Conservation (phyloP, 371 early-diverging fungal species). For the Syncephalis fuscata region DNA sequence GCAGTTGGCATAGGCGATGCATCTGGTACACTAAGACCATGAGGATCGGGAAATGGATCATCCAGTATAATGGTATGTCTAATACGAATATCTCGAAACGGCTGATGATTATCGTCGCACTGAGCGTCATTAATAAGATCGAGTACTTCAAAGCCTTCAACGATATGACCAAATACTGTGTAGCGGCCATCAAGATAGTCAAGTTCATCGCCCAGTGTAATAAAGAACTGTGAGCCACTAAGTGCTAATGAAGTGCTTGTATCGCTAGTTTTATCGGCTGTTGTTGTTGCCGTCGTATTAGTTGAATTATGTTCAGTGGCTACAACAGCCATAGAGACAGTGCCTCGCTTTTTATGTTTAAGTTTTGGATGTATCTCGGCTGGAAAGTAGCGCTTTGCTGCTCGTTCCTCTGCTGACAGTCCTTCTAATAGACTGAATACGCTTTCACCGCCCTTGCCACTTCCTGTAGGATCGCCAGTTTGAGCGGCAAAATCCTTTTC, state of each 20-base stretch:
- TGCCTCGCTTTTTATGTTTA: slow-evolving; percentile 70
- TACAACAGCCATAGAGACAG: slow-evolving; percentile 72
- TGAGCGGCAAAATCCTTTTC: slow-evolving; percentile 80
- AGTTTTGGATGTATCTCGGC: slow-evolving; percentile 74
- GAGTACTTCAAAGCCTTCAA: slow-evolving; percentile 83
- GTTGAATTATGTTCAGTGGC: too few species aligned
- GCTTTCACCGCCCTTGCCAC: slow-evolving; percentile 65
- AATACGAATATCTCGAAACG: slow-evolving; percentile 78
- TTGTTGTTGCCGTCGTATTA: too few species aligned
- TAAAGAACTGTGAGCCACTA: slow-evolving; percentile 89
- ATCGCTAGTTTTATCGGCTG: too few species aligned
- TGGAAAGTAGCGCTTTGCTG: slow-evolving; percentile 38
- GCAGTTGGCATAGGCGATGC: slow-evolving; percentile 68
- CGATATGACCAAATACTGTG: slow-evolving; percentile 92
- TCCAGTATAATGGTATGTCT: slow-evolving; percentile 86
- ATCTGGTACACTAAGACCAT: slow-evolving; percentile 46
- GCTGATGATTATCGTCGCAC: slow-evolving; percentile 58
- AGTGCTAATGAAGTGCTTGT: slow-evolving; percentile 25
- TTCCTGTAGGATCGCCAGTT: slow-evolving; percentile 73
- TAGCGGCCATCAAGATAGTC: slow-evolving; percentile 94
- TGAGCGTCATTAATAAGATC: slow-evolving; percentile 61
- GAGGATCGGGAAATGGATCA: slow-evolving; percentile 86
- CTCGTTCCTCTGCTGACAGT: too few species aligned
- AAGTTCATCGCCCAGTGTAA: slow-evolving; percentile 70
- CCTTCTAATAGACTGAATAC: slow-evolving; percentile 40